Evolutionary conservation across 768 basidiomycete species (phyloP), one percentile per base, ranked within the genome.

Genomic region (Kwoniella sp.): DNA sequence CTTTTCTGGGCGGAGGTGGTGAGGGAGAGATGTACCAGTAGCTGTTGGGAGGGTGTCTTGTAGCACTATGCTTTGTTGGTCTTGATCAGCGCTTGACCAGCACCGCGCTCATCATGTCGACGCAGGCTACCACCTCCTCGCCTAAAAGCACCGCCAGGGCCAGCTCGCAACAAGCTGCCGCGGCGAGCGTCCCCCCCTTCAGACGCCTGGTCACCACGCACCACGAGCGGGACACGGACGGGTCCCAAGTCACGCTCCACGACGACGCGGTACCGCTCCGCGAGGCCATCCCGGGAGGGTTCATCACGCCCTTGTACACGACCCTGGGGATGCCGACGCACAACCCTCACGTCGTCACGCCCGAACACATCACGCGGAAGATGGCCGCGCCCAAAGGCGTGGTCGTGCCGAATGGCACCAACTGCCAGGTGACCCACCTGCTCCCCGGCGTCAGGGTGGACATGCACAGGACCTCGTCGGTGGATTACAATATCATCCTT

Each of bases 401-500:
- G 20, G 62, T 65, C 20, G 25, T 58, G 14, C 57, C 59, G 5
- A 37, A 42, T 15, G 71, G 71, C 3, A 56, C 57, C 5, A 73
- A 73, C 38, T 54, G 62, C 15, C 63, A 63, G 33, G 59, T 70
- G 27, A 73, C 71, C 2, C 65, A 67, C 37, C 32, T 73, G 1
- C 45, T 46, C 31, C 71, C 71, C 5, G 65, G 66, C 40, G 53
- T 51, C 26, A 12, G 46, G 4, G 52, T 67, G 5, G 57, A 46
- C 3, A 66, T 68, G 63, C 71, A 73, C 45, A 19, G 71, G n/a
- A 73, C 71, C 0, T 55, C 47, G 17, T 67, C 69, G n/a, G 50
- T 73, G 4, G 71, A 73, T 46, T 71, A 73, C 28, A 71, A 71
- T 57, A 65, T 73, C 56, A 50, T 69, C 32, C 28, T 69, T 11